Conservation (phyloP, 2,329 filamentous ascomycete species). For the Basipetospora sp. region DNA sequence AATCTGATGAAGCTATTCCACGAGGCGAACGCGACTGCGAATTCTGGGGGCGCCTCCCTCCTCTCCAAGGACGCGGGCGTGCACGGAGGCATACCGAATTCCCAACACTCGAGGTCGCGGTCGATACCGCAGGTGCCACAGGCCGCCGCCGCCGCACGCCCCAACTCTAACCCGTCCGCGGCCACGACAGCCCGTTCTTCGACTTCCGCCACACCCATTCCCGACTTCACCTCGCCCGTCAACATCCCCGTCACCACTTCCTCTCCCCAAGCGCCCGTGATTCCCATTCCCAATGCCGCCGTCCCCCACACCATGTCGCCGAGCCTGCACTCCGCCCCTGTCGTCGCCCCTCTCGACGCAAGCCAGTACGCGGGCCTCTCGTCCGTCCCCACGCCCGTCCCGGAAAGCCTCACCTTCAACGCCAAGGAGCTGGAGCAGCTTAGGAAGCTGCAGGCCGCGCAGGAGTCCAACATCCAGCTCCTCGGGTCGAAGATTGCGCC, state of each 20-base stretch:
- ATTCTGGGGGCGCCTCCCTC: background rate
- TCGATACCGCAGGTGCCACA: constrained; percentile 6
- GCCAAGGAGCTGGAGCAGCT: constrained; percentile 65
- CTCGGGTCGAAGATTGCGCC: constrained; percentile 62
- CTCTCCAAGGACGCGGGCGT: background rate
- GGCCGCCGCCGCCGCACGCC: no score
- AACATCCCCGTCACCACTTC: constrained; percentile 8
- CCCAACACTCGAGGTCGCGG: constrained; percentile 10
- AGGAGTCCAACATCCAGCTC: constrained; percentile 61
- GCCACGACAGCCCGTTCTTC: no score
- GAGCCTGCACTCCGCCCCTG: constrained; percentile 10
- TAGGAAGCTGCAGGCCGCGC: constrained; percentile 63
- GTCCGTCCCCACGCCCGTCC: constrained; percentile 33
- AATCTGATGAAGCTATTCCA: constrained; percentile 53
- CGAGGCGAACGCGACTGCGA: constrained; percentile 38
- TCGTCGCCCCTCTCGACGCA: constrained; percentile 14
- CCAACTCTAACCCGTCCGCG: no score
- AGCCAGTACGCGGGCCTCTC: constrained; percentile 37
- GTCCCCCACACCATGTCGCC: constrained; percentile 10
- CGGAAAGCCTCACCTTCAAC: constrained; percentile 52
- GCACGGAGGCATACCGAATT: constrained; percentile 9
- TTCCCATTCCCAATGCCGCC: no score
- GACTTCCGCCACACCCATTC: background rate
- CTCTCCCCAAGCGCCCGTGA: no score
- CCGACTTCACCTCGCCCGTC: constrained; percentile 9